Conservation (phyloP, 2,329 filamentous ascomycete species). For the Hirsutella minnesotensis region DNA sequence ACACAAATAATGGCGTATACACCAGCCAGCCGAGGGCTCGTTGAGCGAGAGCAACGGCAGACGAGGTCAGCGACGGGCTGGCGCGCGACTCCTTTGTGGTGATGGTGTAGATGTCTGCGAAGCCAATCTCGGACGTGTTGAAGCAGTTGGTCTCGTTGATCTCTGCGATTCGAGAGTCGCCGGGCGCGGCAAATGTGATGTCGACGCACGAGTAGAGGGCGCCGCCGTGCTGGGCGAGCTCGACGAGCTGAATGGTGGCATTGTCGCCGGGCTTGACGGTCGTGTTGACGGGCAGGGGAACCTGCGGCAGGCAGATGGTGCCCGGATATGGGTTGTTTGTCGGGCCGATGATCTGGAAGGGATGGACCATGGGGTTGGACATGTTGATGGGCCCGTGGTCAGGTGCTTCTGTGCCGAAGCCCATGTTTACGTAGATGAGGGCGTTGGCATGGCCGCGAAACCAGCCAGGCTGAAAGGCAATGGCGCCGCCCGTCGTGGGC, state of each 20-base stretch:
- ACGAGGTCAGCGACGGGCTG: slow-evolving; percentile 7
- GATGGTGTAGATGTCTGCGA: slow-evolving; percentile 66
- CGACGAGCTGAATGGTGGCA: slow-evolving; percentile 81
- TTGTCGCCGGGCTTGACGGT: slow-evolving; percentile 70
- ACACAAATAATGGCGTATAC: neutral
- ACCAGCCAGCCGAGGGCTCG: neutral
- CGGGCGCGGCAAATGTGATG: slow-evolving; percentile 76
- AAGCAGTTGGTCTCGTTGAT: slow-evolving; percentile 80
- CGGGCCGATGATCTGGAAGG: slow-evolving; percentile 76
- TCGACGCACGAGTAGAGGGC: slow-evolving; percentile 88
- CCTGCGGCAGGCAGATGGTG: slow-evolving; percentile 79
- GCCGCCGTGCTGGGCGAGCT: slow-evolving; percentile 73
- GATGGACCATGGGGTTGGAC: slow-evolving; percentile 68
- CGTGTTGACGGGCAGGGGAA: slow-evolving; percentile 65
- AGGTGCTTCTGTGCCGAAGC: slow-evolving; percentile 59
- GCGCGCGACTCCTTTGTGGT: slow-evolving; percentile 32
- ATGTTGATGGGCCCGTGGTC: slow-evolving; percentile 66
- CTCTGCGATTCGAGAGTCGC: slow-evolving; percentile 51
- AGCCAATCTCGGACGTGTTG: slow-evolving; percentile 69
- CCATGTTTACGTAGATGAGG: slow-evolving; percentile 83
- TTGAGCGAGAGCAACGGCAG: neutral
- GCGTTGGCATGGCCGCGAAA: slow-evolving; percentile 79
- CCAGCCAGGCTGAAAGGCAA: slow-evolving; percentile 90
- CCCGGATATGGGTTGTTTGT: slow-evolving; percentile 77
- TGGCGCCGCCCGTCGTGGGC: slow-evolving; percentile 77